Evolutionary conservation across 352 stramenopile species (phyloP), one percentile per base, ranked within the genome.

Genomic region (Phytophthora macrochlamydospora): DNA sequence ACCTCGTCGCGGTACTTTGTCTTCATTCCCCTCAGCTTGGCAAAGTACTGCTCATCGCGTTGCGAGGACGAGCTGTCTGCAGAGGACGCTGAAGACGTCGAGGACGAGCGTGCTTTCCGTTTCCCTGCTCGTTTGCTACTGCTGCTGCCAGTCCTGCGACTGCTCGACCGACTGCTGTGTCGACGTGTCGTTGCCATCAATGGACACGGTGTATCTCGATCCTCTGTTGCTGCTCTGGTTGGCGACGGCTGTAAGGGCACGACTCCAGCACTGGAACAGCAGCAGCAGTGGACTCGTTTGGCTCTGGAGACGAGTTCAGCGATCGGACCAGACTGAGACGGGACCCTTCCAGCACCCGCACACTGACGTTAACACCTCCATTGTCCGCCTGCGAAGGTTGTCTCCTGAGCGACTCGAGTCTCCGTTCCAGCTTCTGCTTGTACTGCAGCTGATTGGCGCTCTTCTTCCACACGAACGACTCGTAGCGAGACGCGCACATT

Each of bases 1-100:
- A 94, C 81, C 70, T 93, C 83, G 59, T 94, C 84, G 11, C 87
- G 85, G 60, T 94, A 94, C 62, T 85, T 73, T 11, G 44, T 78
- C 49, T 90, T 88, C 83, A 94, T 92, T 18, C 79, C 67, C 13
- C 73, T 73, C 14, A 94, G 75, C 37, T 87, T 87, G 9, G 74
- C 67, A 54, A 91, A 91, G 60, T 94, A 94, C 58, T 76, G 70
- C 51, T 85, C 74, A 32, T 92, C 81, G 5, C 78, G 78, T 24
- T 53, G 52, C 30, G 55, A 31, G 3, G 63, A 62, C 3, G 61
- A 29, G 42, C 52, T 42, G 13, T 57, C 52, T 3, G 48, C 35
- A 9, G 35, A 24, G 35, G 53, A 55, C 24, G 56, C 62, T 12
- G 62, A 56, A 7, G 50, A n/a, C 40, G 53, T 38, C 12, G 59